These are phyloP conservation scores for Microsporum audouinii DNA, from an alignment of 2,329 filamentous ascomycete species.

Conservation along the genomic window DNA sequence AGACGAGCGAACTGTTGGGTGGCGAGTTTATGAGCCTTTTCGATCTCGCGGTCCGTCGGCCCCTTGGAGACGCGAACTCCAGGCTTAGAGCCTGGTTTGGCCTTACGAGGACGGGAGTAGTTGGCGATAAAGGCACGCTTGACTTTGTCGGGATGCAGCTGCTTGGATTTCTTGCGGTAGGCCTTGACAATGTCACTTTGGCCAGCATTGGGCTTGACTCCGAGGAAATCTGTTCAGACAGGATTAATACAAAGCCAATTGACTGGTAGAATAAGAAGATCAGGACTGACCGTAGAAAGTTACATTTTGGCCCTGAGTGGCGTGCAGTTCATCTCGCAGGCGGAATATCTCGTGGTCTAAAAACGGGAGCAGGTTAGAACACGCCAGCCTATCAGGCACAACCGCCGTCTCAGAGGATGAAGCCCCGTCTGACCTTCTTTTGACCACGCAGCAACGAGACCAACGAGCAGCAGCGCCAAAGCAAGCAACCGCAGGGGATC, in stretches of 20 bases:
- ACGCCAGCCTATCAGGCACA: background rate
- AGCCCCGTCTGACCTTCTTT: constrained; percentile 59
- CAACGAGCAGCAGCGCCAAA: constrained; percentile 55
- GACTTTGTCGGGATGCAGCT: constrained; percentile 90
- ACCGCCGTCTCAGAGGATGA: background rate
- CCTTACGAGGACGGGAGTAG: constrained; percentile 42
- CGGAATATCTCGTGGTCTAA: constrained; percentile 96
- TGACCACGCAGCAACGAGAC: constrained; percentile 63
- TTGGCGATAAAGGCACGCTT: constrained; percentile 68
- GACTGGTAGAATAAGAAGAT: background rate
- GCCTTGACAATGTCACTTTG: constrained; percentile 88
- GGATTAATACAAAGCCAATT: background rate
- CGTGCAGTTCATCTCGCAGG: constrained; percentile 71
- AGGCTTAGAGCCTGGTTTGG: constrained; percentile 42
- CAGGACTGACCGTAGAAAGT: constrained; percentile 65
- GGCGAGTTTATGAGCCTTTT: constrained; percentile 66
- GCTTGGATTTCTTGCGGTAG: constrained; percentile 75
- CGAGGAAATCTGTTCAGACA: constrained; percentile 56
- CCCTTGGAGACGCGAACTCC: constrained; percentile 57
- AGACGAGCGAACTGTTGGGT: constrained; percentile 74
- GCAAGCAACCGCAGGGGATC: constrained; percentile 51
- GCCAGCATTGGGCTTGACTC: constrained; percentile 58
- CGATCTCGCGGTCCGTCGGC: constrained; percentile 63
- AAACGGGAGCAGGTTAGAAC: constrained; percentile 8
- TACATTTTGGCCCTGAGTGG: constrained; percentile 61